phyloP scores from a whole-genome alignment of 495 filamentous ascomycete genomes.

The Penicillium manginii region DNA sequence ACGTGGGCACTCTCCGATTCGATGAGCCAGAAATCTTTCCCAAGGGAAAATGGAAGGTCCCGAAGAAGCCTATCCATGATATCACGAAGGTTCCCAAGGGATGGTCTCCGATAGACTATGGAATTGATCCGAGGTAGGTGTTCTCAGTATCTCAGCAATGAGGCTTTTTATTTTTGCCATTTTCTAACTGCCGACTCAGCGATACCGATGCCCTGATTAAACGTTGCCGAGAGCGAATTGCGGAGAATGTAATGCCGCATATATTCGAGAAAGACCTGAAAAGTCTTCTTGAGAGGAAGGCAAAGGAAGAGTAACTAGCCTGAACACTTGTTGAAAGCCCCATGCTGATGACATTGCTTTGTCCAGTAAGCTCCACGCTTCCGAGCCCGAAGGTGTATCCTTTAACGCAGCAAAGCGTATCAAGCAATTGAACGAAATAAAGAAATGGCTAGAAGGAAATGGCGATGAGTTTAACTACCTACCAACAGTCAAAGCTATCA shows the following conservation, averaged over 20 bases:
- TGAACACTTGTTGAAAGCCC: too few relatives aligned
- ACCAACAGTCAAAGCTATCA: neutral
- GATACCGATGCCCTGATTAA: neutral
- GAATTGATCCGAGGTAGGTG: neutral
- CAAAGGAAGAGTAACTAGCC: too few relatives aligned
- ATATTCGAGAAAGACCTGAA: too few relatives aligned
- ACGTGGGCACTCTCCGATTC: neutral
- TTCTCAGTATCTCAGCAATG: neutral
- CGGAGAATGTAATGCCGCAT: neutral
- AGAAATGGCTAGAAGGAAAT: neutral
- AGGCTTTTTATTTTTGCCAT: neutral
- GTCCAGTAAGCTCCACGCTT: too few relatives aligned
- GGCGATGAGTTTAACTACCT: neutral
- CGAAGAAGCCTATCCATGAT: neutral
- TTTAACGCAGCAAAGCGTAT: neutral
- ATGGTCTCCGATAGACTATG: neutral
- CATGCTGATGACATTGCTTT: neutral
- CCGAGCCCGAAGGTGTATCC: neutral
- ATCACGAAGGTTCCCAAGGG: neutral
- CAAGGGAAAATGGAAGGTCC: neutral
- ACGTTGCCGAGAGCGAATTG: neutral
- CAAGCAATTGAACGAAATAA: neutral
- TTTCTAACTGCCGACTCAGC: neutral
- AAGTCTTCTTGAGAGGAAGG: too few relatives aligned
- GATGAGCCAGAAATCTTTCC: neutral